Conservation (phyloP, 352 stramenopile genomes). For the Pythium phragmiticola region DNA sequence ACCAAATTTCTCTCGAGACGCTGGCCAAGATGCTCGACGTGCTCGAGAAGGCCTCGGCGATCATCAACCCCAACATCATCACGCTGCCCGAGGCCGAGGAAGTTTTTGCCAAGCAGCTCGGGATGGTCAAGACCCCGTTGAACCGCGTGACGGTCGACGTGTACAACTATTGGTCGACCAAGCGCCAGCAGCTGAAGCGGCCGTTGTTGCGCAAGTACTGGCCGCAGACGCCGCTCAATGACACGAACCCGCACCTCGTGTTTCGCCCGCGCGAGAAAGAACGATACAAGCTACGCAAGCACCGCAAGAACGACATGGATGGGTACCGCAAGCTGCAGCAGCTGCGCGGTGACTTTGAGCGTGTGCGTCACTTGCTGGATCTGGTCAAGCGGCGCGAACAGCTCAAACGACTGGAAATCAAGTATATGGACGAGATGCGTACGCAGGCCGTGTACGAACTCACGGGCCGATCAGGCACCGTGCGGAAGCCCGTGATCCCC, state of each 20-base stretch:
- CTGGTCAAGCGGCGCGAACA: conserved; percentile 87
- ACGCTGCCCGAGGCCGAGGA: conserved; percentile 73
- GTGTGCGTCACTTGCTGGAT: conserved; percentile 76
- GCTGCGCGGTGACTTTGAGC: conserved; percentile 92
- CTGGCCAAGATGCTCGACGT: conserved; percentile 85
- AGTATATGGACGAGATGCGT: conserved; percentile 77
- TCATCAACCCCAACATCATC: conserved; percentile 78
- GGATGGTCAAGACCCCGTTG: conserved; percentile 66
- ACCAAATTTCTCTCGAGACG: conserved; percentile 62
- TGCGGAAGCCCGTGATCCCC: conserved; percentile 54
- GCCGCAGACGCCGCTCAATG: conserved; percentile 94
- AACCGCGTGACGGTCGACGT: conserved; percentile 80
- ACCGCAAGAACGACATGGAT: conserved; percentile 96
- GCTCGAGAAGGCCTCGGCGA: conserved; percentile 80
- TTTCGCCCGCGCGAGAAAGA: conserved; percentile 97
- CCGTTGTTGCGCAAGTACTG: conserved; percentile 95
- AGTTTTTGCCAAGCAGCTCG: conserved; percentile 63
- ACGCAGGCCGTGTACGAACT: conserved; percentile 66
- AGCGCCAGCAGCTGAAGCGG: conserved; percentile 90
- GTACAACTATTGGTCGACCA: conserved; percentile 96
- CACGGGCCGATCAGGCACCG: conserved; percentile 35
- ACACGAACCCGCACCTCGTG: conserved; percentile 98
- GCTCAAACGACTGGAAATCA: conserved; percentile 76
- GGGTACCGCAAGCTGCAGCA: conserved; percentile 94
- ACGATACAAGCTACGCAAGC: conserved; percentile 96